phyloP scores from a whole-genome alignment of 2,329 filamentous ascomycete species.

The Arthrobotrys conoides region DNA sequence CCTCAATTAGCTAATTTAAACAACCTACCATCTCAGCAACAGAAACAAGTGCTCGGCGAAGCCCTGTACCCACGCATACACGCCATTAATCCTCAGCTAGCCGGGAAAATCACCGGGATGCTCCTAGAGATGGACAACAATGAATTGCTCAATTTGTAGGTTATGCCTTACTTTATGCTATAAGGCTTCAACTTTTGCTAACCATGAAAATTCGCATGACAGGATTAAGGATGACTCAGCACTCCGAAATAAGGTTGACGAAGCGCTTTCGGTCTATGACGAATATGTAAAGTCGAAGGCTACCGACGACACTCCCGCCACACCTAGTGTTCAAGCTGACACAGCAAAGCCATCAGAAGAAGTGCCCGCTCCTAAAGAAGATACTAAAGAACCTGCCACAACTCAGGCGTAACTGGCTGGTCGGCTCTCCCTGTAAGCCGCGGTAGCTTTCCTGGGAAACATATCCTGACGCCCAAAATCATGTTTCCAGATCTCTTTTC shows the following conservation, averaged over 20 bases:
- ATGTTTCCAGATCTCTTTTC: not conserved
- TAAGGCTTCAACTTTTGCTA: constrained; percentile 62
- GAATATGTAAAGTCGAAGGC: constrained; percentile 95
- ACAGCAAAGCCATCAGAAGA: constrained; percentile 30
- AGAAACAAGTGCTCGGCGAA: constrained; percentile 99
- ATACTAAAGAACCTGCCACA: constrained; percentile 31
- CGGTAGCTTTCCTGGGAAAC: not conserved
- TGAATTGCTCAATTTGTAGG: constrained; percentile 95
- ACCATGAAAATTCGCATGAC: constrained; percentile 59
- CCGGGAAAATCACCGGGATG: constrained; percentile 99
- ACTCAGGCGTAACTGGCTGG: constrained; percentile 16
- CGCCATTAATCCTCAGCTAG: constrained; percentile 91
- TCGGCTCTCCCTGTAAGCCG: not conserved
- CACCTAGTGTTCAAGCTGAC: not conserved
- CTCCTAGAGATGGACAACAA: constrained; percentile 98
- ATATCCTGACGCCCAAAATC: not conserved
- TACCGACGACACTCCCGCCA: constrained; percentile 65
- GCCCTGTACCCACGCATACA: constrained; percentile 99
- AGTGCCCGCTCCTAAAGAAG: constrained; percentile 33
- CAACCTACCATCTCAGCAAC: constrained; percentile 76
- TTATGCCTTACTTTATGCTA: constrained; percentile 65
- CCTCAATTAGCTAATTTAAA: constrained; percentile 70
- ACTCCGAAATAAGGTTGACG: constrained; percentile 94
- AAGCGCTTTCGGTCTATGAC: constrained; percentile 96
- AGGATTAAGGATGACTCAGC: constrained; percentile 91